These are phyloP conservation scores for Lathyrus aphaca DNA, from an alignment of 306 rosid species.

Conservation along the genomic window DNA sequence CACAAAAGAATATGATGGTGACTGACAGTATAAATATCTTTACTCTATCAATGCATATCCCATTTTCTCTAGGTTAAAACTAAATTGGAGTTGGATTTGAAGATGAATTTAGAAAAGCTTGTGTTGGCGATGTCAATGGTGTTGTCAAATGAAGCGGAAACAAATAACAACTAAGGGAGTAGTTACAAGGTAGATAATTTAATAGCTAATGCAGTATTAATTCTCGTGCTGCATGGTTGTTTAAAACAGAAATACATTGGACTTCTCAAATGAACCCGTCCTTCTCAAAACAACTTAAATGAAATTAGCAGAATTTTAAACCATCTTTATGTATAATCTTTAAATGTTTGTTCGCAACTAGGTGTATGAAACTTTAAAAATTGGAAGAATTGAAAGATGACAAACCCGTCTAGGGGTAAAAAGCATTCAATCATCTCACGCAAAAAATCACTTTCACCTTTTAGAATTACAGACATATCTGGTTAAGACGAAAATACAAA, in stretches of 20 bases:
- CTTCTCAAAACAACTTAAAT: background rate
- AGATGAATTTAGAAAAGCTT: background rate
- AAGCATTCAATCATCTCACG: constrained; percentile 19
- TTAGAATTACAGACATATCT: constrained; percentile 10
- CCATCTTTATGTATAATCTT: background rate
- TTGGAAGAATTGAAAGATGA: background rate
- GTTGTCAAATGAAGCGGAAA: background rate
- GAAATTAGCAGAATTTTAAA: background rate
- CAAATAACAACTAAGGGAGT: background rate
- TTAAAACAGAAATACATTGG: background rate
- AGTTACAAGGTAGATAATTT: background rate
- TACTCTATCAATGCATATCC: too few relatives aligned
- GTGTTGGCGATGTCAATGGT: background rate
- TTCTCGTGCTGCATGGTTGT: background rate
- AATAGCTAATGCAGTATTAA: background rate
- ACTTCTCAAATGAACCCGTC: background rate
- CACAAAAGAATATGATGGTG: too few relatives aligned
- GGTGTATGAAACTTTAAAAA: background rate
- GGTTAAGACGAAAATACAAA: constrained; percentile 19
- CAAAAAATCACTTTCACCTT: constrained; percentile 11
- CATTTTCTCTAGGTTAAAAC: too few relatives aligned
- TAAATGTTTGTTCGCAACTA: constrained; percentile 2
- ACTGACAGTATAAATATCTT: too few relatives aligned
- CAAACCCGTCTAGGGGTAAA: background rate
- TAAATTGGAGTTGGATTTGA: background rate